These are phyloP conservation scores for Dothideomycetes sp. DNA, from an alignment of 2,329 filamentous ascomycete species.

Conservation along the genomic window DNA sequence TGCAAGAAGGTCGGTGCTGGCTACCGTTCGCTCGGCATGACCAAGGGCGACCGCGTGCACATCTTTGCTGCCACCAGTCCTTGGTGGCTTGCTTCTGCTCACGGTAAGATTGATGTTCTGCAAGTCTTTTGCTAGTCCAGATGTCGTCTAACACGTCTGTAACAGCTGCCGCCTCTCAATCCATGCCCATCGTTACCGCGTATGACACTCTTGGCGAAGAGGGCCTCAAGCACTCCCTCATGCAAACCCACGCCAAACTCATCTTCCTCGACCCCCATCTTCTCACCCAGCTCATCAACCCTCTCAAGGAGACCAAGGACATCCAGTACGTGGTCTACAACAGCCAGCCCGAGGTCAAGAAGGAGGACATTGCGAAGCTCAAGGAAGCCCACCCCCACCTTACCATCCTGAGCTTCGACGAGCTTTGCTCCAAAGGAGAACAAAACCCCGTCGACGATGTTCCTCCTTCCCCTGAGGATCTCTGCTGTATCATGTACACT, in stretches of 20 bases:
- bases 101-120: slow-evolving; percentile 19
- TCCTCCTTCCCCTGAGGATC: slow-evolving; percentile 63
- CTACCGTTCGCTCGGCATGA: slow-evolving; percentile 64
- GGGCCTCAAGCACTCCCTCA: slow-evolving; percentile 76
- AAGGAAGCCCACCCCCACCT: slow-evolving; percentile 45
- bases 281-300: slow-evolving; percentile 43
- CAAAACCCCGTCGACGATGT: slow-evolving; percentile 62
- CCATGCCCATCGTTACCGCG: slow-evolving; percentile 83
- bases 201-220: slow-evolving; percentile 86
- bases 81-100: slow-evolving; percentile 73
- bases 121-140: too few species aligned
- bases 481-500: slow-evolving; percentile 75
- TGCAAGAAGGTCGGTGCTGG: slow-evolving; percentile 62
- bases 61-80: slow-evolving; percentile 76
- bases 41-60: slow-evolving; percentile 60
- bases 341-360: slow-evolving; percentile 40
- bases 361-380: slow-evolving; percentile 46
- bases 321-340: slow-evolving; percentile 52
- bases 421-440: slow-evolving; percentile 46
- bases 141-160: not conserved
- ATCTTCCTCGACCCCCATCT: slow-evolving; percentile 85
- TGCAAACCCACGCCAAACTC: slow-evolving; percentile 68
- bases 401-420: slow-evolving; percentile 47
- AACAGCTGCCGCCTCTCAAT: slow-evolving; percentile 71
- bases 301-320: slow-evolving; percentile 46